Base-by-base conservation (phyloP, 1,284 basidiomycete species). In the Puccinia hordei region DNA sequence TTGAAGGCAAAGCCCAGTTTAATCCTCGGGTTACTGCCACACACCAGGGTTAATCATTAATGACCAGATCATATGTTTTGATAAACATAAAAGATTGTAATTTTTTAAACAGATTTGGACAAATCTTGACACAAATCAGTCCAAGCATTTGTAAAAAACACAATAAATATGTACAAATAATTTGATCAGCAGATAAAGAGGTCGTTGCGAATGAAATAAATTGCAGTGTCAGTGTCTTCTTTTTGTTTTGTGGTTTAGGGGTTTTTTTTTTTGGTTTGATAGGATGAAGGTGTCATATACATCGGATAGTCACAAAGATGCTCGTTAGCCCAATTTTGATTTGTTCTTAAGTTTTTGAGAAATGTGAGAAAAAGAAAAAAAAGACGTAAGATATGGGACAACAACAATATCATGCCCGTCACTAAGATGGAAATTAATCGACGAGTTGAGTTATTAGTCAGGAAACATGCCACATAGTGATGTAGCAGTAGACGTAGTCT, bases 401-500 rank as follows among this genome's bases (percentile, higher is more conserved):
- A n/a, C 63, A 27, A 46, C 63, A 41, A 41, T 41, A 10, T 44
- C 63, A 46, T 46, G 22, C 3, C 24, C 41, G 38, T 46, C 19
- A 46, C 63, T 44, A 46, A 66, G 63, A 2, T 66, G 24, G 22
- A 27, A 46, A 66, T 66, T 35, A 15, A 66, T 66, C 38, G 41
- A 46, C 63, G 41, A 44, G 63, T 66, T 46, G 41, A 55, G 24
- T 19, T 17, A 46, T 44, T 38, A 63, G 8, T 13, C 35, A 38
- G 63, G 35, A 46, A 15, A 22, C n/a, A 19, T 24, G 24, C 24
- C 24, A 13, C 24, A 12, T 55, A 41, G 38, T 41, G 12, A 41
- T 41, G 6, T 41, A 6, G 38, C 27, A 66, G 17, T 3, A 35
- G 33, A 65, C n/a, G 33, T 41, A 38, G 22, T 41, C 38, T n/a